These are phyloP conservation scores for Halophytophthora batemanensis DNA, from an alignment of 352 stramenopile genomes.

Conservation along the genomic window DNA sequence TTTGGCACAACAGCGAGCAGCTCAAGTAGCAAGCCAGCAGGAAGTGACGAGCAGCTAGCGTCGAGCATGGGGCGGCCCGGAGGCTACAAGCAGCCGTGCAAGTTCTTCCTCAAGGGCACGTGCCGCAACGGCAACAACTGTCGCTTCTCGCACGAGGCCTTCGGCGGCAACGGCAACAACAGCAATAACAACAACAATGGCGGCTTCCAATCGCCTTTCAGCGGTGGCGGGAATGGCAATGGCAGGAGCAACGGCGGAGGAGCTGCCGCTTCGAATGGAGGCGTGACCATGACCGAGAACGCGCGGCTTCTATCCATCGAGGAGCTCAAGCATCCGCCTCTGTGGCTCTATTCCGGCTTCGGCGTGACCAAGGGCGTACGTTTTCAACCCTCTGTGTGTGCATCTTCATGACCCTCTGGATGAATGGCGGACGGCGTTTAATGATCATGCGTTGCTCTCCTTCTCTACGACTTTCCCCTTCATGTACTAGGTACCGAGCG, in stretches of 20 bases:
- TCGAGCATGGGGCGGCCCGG: conserved; percentile 15
- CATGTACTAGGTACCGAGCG: conserved; percentile 53
- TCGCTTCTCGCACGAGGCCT: conserved; percentile 55
- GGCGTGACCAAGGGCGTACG: conserved; percentile 58
- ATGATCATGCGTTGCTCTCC: too few relatives aligned
- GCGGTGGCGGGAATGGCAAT: conserved; percentile 5
- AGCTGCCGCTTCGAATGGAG: conserved; percentile 3
- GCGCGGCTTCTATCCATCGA: conserved; percentile 48
- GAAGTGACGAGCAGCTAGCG: too few relatives aligned
- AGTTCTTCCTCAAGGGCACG: conserved; percentile 67
- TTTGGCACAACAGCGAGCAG: too few relatives aligned
- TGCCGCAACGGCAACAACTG: conserved; percentile 71
- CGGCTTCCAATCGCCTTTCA: conserved; percentile 17
- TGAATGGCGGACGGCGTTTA: too few relatives aligned
- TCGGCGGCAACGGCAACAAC: conserved; percentile 14
- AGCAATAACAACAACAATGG: conserved; percentile 11
- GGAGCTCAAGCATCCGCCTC: conserved; percentile 46
- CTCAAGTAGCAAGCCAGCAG: too few relatives aligned
- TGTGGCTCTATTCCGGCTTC: conserved; percentile 69
- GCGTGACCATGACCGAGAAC: conserved; percentile 40
- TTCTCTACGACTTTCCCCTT: too few relatives aligned
- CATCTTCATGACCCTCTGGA: too few relatives aligned
- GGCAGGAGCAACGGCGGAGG: too few relatives aligned
- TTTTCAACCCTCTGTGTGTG: too few relatives aligned
- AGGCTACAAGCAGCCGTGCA: conserved; percentile 39